Percentiles rank a stretch among this genome's conserved stretches.
These are phyloP conservation scores for Scopulariopsis brevicaulis DNA, from an alignment of 2,329 filamentous ascomycete genomes.

Conservation along the genomic window DNA sequence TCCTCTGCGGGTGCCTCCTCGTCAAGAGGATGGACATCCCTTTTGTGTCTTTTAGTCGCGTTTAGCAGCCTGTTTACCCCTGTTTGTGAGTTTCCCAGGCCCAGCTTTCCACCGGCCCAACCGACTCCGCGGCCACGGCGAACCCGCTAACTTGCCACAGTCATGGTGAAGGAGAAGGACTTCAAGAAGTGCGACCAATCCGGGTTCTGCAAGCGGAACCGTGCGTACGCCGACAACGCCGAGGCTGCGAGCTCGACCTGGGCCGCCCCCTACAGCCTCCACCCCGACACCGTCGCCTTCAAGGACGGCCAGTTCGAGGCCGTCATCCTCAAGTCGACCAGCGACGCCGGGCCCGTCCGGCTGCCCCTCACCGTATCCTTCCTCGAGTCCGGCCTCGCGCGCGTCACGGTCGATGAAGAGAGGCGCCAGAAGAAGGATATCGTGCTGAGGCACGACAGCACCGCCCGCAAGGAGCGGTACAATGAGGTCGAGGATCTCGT, in stretches of 20 bases:
- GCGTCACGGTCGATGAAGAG: constrained; percentile 86
- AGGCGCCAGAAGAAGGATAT: constrained; percentile 82
- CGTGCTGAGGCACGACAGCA: constrained; percentile 73
- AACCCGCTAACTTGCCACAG: constrained; percentile 27
- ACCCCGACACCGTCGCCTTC: constrained; percentile 60
- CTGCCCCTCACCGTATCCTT: constrained; percentile 82
- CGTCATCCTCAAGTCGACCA: constrained; percentile 68
- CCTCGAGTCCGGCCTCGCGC: constrained; percentile 76
- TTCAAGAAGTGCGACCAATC: constrained; percentile 96
- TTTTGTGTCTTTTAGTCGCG: constrained; percentile 1
- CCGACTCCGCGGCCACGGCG: not conserved
- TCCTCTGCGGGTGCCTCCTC: constrained; percentile 1
- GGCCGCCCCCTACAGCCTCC: constrained; percentile 70
- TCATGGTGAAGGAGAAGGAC: constrained; percentile 83
- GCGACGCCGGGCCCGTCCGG: constrained; percentile 53
- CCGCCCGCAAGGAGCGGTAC: constrained; percentile 81
- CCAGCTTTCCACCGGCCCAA: not conserved
- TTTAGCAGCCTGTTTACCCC: constrained; percentile 6
- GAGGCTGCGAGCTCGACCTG: constrained; percentile 53
- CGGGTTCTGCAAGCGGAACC: constrained; percentile 94
- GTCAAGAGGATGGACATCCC: not conserved
- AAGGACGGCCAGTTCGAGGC: constrained; percentile 72
- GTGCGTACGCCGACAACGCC: constrained; percentile 74
- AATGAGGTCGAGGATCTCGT: constrained; percentile 84
- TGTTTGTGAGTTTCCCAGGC: constrained; percentile 4